phyloP scores from a whole-genome alignment of 2,329 filamentous ascomycete species.

The Myriangium duriaei region DNA sequence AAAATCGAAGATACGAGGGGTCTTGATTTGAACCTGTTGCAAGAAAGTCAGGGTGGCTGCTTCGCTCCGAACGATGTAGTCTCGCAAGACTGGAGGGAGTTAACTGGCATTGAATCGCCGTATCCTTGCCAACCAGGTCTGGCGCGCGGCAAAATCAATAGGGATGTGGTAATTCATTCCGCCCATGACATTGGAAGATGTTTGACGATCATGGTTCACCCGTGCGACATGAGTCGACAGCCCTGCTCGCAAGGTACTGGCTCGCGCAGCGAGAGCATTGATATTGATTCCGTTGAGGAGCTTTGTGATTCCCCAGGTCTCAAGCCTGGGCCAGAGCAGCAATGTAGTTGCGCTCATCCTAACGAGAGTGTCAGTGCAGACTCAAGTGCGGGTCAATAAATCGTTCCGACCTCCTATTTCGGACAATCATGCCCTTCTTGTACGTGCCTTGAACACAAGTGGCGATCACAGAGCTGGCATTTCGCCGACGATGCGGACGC shows the following conservation, averaged over 20 bases:
- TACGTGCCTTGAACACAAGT: too few relatives aligned
- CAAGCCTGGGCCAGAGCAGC: too few relatives aligned
- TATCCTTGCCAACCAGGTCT: not conserved
- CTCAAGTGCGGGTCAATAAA: too few relatives aligned
- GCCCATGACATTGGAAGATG: too few relatives aligned
- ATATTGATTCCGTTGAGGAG: not conserved
- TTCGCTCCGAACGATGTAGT: slow-evolving; percentile 8
- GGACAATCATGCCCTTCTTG: too few relatives aligned
- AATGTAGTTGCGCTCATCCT: too few relatives aligned
- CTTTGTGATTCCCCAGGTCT: too few relatives aligned
- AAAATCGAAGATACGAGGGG: not conserved
- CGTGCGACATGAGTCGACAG: not conserved
- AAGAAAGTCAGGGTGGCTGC: slow-evolving; percentile 3
- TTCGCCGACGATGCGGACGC: too few relatives aligned
- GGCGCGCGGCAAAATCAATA: slow-evolving; percentile 1
- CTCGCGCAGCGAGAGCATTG: not conserved
- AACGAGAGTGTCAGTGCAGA: too few relatives aligned
- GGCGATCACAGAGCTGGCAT: too few relatives aligned
- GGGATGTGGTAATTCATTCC: slow-evolving; percentile 4
- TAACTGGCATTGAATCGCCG: not conserved
- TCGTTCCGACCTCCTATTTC: too few relatives aligned
- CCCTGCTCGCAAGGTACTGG: not conserved
- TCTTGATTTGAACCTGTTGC: not conserved
- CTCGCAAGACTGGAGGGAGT: not conserved
- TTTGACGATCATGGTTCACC: too few relatives aligned